Conservation (phyloP, 108 stramenopile species). For the Pseudonitzschia multistriata region DNA sequence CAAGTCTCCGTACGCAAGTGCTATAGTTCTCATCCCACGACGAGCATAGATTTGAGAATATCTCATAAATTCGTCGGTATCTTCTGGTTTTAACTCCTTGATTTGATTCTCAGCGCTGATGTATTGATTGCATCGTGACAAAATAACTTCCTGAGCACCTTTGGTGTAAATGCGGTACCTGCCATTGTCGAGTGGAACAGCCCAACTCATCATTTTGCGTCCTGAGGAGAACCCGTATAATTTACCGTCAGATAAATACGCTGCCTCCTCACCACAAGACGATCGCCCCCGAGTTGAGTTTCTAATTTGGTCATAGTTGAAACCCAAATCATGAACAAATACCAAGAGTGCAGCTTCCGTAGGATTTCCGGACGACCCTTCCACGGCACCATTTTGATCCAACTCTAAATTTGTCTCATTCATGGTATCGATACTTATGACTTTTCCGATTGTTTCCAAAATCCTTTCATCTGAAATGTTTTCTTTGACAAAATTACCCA, state of each 20-base stretch:
- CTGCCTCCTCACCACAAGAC: constrained; percentile 54
- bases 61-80: constrained; percentile 28
- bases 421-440: constrained; percentile 80
- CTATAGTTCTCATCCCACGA: constrained; percentile 82
- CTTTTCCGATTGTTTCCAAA: constrained; percentile 44
- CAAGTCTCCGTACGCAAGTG: constrained; percentile 78
- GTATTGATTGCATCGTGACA: constrained; percentile 51
- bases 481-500: constrained; percentile 53
- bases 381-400: constrained; percentile 37
- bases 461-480: constrained; percentile 31
- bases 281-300: constrained; percentile 65
- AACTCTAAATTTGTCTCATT: constrained; percentile 70
- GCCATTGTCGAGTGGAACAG: constrained; percentile 61
- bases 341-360: constrained; percentile 92
- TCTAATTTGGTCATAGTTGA: constrained; percentile 66
- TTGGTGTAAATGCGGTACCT: constrained; percentile 84
- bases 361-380: constrained; percentile 78
- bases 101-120: constrained; percentile 29
- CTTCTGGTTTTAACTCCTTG: constrained; percentile 37
- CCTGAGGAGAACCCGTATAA: constrained; percentile 86
- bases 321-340: constrained; percentile 60
- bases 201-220: constrained; percentile 92
- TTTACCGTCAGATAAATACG: constrained; percentile 68
- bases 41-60: constrained; percentile 63
- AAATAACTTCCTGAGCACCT: constrained; percentile 82